These are phyloP conservation scores for Dothistroma septosporum DNA, from an alignment of 2,329 filamentous ascomycete species.

Conservation along the genomic window DNA sequence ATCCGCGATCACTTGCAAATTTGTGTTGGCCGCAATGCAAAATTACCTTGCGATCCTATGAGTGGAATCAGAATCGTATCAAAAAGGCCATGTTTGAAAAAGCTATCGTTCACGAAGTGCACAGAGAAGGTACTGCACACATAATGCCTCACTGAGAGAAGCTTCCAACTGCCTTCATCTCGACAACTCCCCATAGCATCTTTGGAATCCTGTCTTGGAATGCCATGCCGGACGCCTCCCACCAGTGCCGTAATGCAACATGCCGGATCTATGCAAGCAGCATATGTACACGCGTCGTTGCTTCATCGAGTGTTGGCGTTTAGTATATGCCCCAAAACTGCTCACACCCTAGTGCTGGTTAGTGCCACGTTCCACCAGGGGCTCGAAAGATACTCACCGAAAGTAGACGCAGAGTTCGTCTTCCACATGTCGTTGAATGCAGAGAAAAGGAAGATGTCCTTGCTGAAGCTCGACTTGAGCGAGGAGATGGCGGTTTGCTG, in stretches of 20 bases:
- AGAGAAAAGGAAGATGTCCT: slow-evolving; percentile 67
- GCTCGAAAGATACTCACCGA: slow-evolving; percentile 35
- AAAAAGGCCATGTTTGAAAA: background rate
- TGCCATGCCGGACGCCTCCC: background rate
- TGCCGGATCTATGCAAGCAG: background rate
- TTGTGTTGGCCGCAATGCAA: too few species aligned
- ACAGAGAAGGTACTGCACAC: background rate
- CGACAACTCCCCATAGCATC: background rate
- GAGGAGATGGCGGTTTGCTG: slow-evolving; percentile 63
- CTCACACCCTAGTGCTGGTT: slow-evolving; percentile 53
- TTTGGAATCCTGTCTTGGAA: background rate
- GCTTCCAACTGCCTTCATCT: background rate
- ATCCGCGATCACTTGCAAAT: too few species aligned
- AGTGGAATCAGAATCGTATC: background rate
- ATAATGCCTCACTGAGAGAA: background rate
- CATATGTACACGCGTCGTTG: background rate
- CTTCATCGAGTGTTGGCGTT: background rate
- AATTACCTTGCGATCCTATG: too few species aligned
- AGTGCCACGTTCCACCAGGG: background rate
- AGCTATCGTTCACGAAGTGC: background rate
- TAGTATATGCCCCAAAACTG: slow-evolving; percentile 60
- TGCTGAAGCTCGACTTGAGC: slow-evolving; percentile 57
- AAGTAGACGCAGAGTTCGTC: slow-evolving; percentile 56
- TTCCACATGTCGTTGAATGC: slow-evolving; percentile 82
- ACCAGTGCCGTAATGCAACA: background rate